These are phyloP conservation scores for Urochloa ruziziensis DNA, from an alignment of 176 grass and related monocot species.

Conservation along the genomic window DNA sequence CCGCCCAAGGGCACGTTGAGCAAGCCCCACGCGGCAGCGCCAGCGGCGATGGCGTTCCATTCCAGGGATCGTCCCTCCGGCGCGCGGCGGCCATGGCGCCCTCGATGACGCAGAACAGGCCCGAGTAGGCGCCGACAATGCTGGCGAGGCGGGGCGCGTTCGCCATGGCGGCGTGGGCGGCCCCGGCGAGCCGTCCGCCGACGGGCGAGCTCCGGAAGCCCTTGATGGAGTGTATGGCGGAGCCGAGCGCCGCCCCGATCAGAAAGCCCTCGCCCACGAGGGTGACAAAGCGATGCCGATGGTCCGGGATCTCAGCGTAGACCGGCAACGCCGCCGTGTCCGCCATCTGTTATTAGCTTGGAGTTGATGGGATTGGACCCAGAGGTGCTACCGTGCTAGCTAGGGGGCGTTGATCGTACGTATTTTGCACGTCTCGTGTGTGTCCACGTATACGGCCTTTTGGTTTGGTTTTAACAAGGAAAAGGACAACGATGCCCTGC, in stretches of 20 bases:
- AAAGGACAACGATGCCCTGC: no score
- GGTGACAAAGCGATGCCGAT: slow-evolving; percentile 17
- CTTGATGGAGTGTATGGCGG: slow-evolving; percentile 43
- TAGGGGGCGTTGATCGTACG: no score
- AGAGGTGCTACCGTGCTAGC: no score
- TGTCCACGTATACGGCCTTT: no score
- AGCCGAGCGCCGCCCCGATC: slow-evolving; percentile 47
- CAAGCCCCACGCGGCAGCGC: slow-evolving; percentile 38
- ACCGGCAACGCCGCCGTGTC: neutral
- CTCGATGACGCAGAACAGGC: slow-evolving; percentile 48
- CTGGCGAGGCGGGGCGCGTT: slow-evolving; percentile 54
- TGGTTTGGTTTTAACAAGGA: no score
- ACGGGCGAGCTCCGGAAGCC: slow-evolving; percentile 49
- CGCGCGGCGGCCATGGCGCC: slow-evolving; percentile 47
- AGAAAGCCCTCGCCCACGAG: slow-evolving; percentile 50
- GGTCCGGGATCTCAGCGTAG: neutral
- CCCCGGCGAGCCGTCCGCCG: slow-evolving; percentile 48
- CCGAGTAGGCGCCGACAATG: slow-evolving; percentile 42
- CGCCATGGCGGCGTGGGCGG: slow-evolving; percentile 41
- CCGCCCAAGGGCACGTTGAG: slow-evolving; percentile 40
- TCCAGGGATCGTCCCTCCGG: slow-evolving; percentile 52
- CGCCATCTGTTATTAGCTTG: no score
- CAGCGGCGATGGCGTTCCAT: slow-evolving; percentile 45
- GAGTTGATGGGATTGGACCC: no score
- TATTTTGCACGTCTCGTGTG: no score